Evolutionary conservation across 2,329 filamentous ascomycete genomes (phyloP).

Genomic region (Fusarium marasasianum): DNA sequence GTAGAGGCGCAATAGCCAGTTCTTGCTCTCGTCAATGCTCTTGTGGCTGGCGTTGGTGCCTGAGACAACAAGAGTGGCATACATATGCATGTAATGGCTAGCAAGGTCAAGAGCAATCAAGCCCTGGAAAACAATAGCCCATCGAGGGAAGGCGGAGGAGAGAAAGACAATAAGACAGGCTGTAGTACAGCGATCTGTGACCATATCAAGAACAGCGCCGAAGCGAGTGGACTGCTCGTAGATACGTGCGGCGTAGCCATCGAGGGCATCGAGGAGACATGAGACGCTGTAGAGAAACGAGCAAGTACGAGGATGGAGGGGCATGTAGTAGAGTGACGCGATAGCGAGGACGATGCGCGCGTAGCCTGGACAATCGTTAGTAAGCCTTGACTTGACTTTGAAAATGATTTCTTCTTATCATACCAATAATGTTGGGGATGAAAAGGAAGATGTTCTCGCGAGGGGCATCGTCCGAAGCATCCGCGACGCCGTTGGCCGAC

Average conservation of each 20-base stretch:
- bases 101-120: conserved; percentile 92
- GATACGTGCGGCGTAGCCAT: conserved; percentile 84
- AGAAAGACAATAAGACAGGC: conserved; percentile 94
- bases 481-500: conserved; percentile 48
- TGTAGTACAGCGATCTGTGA: conserved; percentile 97
- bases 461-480: conserved; percentile 49
- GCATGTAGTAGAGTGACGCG: conserved; percentile 98
- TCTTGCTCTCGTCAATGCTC: conserved; percentile 87
- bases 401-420: conserved; percentile 37
- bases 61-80: conserved; percentile 89
- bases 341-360: conserved; percentile 81
- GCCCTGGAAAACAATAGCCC: conserved; percentile 92
- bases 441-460: conserved; percentile 84
- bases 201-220: conserved; percentile 97
- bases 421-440: conserved; percentile 84
- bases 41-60: conserved; percentile 87
- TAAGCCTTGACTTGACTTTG: not conserved
- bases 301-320: conserved; percentile 95
- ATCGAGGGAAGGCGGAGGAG: conserved; percentile 92
- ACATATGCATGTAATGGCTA: conserved; percentile 99
- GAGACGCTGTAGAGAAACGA: conserved; percentile 91
- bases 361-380: conserved; percentile 66
- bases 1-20: conserved; percentile 91
- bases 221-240: conserved; percentile 94
- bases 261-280: conserved; percentile 92